phyloP scores from a whole-genome alignment of 495 filamentous ascomycete genomes.

The Lasiosphaeria hispida region DNA sequence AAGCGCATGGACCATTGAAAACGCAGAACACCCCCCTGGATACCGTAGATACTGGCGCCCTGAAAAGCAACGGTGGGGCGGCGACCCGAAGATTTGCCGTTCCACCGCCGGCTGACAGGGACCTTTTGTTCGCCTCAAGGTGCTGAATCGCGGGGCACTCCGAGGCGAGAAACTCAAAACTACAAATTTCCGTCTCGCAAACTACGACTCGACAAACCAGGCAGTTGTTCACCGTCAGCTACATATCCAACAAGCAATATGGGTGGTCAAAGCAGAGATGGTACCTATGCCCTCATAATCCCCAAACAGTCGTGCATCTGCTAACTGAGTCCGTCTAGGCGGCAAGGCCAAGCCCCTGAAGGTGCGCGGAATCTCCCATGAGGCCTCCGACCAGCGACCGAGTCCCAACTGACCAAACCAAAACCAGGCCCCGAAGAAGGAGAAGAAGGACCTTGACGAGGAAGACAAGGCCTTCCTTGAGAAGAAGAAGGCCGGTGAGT shows the following conservation, averaged over 20 bases:
- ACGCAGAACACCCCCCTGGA: too few species aligned
- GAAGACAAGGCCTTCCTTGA: conserved; percentile 72
- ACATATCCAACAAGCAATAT: conserved; percentile 38
- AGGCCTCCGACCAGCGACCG: neutral
- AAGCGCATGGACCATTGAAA: too few species aligned
- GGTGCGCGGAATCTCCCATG: conserved; percentile 25
- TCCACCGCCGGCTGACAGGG: conserved; percentile 9
- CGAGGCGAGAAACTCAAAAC: conserved; percentile 1
- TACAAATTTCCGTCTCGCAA: conserved; percentile 15
- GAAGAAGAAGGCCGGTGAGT: conserved; percentile 70
- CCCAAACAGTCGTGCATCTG: neutral
- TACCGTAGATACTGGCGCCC: too few species aligned
- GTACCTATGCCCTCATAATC: conserved; percentile 31
- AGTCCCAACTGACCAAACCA: neutral
- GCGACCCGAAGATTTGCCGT: conserved; percentile 15
- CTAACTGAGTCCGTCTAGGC: conserved; percentile 44
- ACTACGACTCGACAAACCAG: neutral
- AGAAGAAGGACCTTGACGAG: conserved; percentile 69
- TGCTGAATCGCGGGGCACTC: conserved; percentile 15
- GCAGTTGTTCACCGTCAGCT: neutral
- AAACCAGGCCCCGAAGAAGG: conserved; percentile 63
- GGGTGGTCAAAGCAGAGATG: conserved; percentile 69
- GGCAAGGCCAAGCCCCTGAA: conserved; percentile 86
- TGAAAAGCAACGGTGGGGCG: too few species aligned
- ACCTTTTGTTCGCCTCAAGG: neutral